These are phyloP conservation scores for Colletotrichum melonis DNA, from an alignment of 2,329 filamentous ascomycete genomes.

Conservation along the genomic window DNA sequence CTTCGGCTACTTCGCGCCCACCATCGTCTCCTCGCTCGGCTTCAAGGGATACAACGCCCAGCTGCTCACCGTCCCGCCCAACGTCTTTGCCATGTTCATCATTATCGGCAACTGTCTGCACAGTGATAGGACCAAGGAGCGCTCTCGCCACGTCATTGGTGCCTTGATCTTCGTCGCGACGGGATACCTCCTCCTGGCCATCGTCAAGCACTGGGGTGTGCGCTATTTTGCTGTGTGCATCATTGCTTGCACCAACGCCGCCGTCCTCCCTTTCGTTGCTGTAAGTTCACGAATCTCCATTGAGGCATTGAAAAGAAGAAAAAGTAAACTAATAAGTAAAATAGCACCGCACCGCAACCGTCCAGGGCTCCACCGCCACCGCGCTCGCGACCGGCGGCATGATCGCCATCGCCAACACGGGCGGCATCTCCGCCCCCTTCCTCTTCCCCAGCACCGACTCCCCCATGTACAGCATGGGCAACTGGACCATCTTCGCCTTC, in stretches of 20 bases:
- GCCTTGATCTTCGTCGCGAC: conserved; percentile 42
- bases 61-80: conserved; percentile 49
- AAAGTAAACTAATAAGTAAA: not conserved
- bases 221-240: conserved; percentile 46
- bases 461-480: conserved; percentile 48
- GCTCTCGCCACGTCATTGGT: conserved; percentile 45
- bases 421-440: conserved; percentile 48
- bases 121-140: conserved; percentile 45
- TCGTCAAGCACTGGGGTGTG: conserved; percentile 43
- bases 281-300: conserved; percentile 38
- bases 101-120: conserved; percentile 46
- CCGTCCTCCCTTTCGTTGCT: conserved; percentile 46
- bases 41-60: conserved; percentile 47
- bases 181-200: conserved; percentile 45
- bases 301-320: not conserved
- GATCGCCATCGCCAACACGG: conserved; percentile 48
- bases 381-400: conserved; percentile 48
- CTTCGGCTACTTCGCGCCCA: conserved; percentile 48
- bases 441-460: conserved; percentile 44
- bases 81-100: conserved; percentile 49
- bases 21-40: conserved; percentile 48
- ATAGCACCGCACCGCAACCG: conserved; percentile 47
- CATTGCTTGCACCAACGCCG: conserved; percentile 47
- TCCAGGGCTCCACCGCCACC: conserved; percentile 46
- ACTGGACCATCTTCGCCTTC: conserved; percentile 48